phyloP scores from a whole-genome alignment of 441 rosid genomes.

The Mallotus repandus region DNA sequence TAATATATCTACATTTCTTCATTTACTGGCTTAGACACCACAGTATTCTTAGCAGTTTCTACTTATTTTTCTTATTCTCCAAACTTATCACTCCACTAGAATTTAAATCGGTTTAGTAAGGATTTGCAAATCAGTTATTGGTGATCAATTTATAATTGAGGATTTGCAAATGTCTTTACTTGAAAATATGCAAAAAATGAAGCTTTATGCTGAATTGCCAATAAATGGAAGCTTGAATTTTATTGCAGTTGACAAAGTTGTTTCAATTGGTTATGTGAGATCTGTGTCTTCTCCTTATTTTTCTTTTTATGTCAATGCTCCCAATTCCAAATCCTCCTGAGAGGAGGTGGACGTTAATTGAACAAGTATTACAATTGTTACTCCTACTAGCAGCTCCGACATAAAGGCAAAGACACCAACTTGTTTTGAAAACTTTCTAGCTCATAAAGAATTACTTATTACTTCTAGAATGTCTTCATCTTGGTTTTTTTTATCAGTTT shows the following conservation, averaged over 20 bases:
- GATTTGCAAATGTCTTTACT: not conserved
- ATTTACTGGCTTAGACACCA: not conserved
- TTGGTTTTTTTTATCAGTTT: not conserved
- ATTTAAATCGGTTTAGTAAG: not conserved
- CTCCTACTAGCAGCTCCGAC: not conserved
- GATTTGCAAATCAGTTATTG: not conserved
- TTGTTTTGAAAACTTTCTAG: not conserved
- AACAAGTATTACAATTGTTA: not conserved
- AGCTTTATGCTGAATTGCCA: not conserved
- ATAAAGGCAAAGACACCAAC: not conserved
- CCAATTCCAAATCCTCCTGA: not conserved
- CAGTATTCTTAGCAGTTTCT: not conserved
- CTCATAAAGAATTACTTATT: not conserved
- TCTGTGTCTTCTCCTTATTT: not conserved
- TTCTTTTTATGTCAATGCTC: too few species aligned
- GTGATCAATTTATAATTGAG: not conserved
- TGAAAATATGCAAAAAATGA: not conserved
- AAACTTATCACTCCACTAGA: not conserved
- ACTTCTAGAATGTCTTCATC: not conserved
- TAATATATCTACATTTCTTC: slow-evolving; percentile 8
- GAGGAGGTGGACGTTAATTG: not conserved
- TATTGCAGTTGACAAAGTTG: not conserved
- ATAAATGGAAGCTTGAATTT: not conserved
- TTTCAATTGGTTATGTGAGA: not conserved
- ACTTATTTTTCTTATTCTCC: not conserved